Evolutionary conservation across 768 basidiomycete species (phyloP), one percentile per base, ranked within the genome.

Genomic region (Macrolepiota dolichaula): DNA sequence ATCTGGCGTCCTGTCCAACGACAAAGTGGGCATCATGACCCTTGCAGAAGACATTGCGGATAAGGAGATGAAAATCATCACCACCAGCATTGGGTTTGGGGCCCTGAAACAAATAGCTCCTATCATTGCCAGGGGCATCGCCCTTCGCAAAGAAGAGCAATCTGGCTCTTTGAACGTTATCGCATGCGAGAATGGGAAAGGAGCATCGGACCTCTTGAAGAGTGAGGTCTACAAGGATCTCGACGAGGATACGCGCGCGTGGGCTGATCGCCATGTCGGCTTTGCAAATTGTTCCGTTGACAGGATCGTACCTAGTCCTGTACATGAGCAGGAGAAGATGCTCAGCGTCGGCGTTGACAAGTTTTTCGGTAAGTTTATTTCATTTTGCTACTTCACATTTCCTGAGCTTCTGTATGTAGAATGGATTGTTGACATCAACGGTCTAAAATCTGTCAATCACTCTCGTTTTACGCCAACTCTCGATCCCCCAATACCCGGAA

Each of bases 251-350:
- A 46, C 35, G 3, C 51, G 44, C 19, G 38, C n/a, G 13, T 60
- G 59, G 59, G 59, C 59, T 15, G 51, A 60, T 17, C 40, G 37
- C 9, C 19, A 47, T 15, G 59, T 60, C 59, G 59, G 59, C 22
- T 60, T 60, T 19, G 59, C 59, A 6, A 46, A 60, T n/a, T 60
- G 59, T 19, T 60, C 59, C 3, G 59, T 60, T 4, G 59, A 60
- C 32, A 60, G 59, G 12, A 60, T 60, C 4, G 59, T 60, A 1
- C 59, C 59, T 5, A 27, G 24, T 24, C 59, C 59, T 3, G 42
- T 53, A 13, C 49, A 50, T 2, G 59, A 60, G 19, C 59, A 60
- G 32, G 42, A 32, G 40, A 52, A 60, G 13, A 13, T 19, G 24
- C 19, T 60, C n/a, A 53, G 40, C 5, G 51, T 60, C 19, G 59